phyloP scores from a whole-genome alignment of 2,329 filamentous ascomycete species.

The Fusarium sp. region DNA sequence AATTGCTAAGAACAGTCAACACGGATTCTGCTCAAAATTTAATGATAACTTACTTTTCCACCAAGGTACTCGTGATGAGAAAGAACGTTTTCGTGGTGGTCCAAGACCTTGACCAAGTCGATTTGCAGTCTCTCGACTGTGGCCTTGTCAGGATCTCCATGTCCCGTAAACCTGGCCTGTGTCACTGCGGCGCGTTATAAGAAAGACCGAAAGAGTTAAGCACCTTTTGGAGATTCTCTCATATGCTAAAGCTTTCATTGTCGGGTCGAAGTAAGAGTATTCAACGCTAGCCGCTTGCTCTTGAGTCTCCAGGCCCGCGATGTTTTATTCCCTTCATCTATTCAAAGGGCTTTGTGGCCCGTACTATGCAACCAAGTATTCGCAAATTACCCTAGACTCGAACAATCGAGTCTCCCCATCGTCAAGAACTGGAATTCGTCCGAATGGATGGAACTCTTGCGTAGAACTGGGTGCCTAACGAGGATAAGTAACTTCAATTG shows the following conservation, averaged over 20 bases:
- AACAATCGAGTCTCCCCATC: background rate
- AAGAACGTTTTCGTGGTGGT: background rate
- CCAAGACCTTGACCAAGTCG: background rate
- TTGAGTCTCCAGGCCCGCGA: background rate
- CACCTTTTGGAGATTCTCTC: background rate
- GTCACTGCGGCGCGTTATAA: accelerated
- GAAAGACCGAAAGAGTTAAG: accelerated
- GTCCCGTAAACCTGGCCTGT: background rate
- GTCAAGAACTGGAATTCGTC: background rate
- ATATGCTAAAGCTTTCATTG: background rate
- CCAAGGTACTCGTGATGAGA: background rate
- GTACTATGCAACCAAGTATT: background rate
- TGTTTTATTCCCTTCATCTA: background rate
- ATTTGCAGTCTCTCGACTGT: background rate
- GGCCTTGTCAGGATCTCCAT: background rate
- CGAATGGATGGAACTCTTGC: background rate
- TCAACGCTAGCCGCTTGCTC: background rate
- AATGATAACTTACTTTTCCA: background rate
- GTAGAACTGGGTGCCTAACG: background rate
- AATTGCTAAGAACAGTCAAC: accelerated
- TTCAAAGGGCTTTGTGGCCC: accelerated
- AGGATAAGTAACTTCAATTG: background rate
- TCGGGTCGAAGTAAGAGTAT: background rate
- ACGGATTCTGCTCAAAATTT: accelerated
- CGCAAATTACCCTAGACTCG: background rate